Conservation (phyloP, 2,329 filamentous ascomycete species). For the Trichoderma citrinoviride region DNA sequence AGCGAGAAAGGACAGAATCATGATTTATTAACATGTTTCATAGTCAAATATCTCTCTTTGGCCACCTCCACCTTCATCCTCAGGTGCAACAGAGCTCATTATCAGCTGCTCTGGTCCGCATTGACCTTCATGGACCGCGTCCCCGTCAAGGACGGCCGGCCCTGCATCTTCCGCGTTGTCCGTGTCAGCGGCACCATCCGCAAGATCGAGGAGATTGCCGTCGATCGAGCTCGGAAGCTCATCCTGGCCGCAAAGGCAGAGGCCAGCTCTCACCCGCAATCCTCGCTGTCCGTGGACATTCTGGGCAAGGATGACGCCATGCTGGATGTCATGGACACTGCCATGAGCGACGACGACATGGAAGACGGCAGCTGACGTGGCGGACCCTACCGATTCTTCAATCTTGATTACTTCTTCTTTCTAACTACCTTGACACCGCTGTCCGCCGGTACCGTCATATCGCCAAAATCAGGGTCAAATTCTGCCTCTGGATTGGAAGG, state of each 20-base stretch:
- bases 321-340: slow-evolving; percentile 45
- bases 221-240: slow-evolving; percentile 69
- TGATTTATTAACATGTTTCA: no score
- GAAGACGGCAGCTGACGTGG: slow-evolving; percentile 44
- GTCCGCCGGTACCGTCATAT: slow-evolving; percentile 52
- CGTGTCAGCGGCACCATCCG: slow-evolving; percentile 89
- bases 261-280: slow-evolving; percentile 22
- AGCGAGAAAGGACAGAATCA: no score
- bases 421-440: slow-evolving; percentile 71
- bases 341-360: slow-evolving; percentile 43
- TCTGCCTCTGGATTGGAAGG: slow-evolving; percentile 27
- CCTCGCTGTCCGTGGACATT: slow-evolving; percentile 24
- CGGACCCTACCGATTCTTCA: slow-evolving; percentile 15
- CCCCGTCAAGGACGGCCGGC: slow-evolving; percentile 56
- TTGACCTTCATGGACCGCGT: slow-evolving; percentile 75
- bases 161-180: slow-evolving; percentile 80
- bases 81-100: slow-evolving; percentile 76
- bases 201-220: slow-evolving; percentile 86
- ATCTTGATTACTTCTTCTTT: slow-evolving; percentile 48
- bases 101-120: slow-evolving; percentile 85
- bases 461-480: slow-evolving; percentile 49
- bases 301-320: slow-evolving; percentile 37
- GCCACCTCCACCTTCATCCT: slow-evolving; percentile 96
- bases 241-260: slow-evolving; percentile 63
- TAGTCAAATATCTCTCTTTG: slow-evolving; percentile 88